phyloP scores from a whole-genome alignment of 768 basidiomycete genomes.

The Multifurca ochricompacta region DNA sequence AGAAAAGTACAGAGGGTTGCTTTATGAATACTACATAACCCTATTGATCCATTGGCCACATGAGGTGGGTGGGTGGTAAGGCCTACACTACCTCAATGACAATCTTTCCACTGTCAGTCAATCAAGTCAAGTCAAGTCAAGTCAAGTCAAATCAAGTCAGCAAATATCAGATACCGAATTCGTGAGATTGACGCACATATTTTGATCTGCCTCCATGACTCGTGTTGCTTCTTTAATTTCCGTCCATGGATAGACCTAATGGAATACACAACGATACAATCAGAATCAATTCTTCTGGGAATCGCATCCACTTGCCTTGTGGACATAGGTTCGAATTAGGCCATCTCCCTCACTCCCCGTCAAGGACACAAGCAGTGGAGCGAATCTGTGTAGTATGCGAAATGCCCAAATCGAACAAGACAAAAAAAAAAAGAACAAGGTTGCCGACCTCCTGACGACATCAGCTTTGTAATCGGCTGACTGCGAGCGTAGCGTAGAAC shows the following conservation, averaged over 20 bases:
- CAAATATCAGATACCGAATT: background rate
- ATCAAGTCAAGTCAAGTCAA: too few relatives aligned
- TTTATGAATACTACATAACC: too few relatives aligned
- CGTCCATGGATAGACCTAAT: slow-evolving; percentile 71
- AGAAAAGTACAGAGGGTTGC: background rate
- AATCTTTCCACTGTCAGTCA: slow-evolving; percentile 24
- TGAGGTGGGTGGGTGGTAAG: too few relatives aligned
- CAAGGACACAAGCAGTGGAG: slow-evolving; percentile 49
- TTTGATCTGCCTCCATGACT: slow-evolving; percentile 77
- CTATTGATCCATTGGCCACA: too few relatives aligned
- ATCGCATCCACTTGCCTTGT: slow-evolving; percentile 72
- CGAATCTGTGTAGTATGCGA: slow-evolving; percentile 38
- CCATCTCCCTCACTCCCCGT: slow-evolving; percentile 50
- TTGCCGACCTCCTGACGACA: slow-evolving; percentile 48
- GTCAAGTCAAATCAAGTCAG: slow-evolving; percentile 1
- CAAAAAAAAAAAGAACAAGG: background rate
- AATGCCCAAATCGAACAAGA: slow-evolving; percentile 1
- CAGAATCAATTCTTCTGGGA: too few relatives aligned
- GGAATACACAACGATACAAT: background rate
- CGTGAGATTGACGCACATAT: slow-evolving; percentile 30
- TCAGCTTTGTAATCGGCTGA: slow-evolving; percentile 69
- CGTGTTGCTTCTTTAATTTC: slow-evolving; percentile 73
- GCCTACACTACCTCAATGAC: slow-evolving; percentile 23
- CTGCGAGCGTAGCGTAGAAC: slow-evolving; percentile 77
- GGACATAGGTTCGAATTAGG: slow-evolving; percentile 63